phyloP scores from a whole-genome alignment of 1,284 basidiomycete species.

The Salmacisia buchloeana region DNA sequence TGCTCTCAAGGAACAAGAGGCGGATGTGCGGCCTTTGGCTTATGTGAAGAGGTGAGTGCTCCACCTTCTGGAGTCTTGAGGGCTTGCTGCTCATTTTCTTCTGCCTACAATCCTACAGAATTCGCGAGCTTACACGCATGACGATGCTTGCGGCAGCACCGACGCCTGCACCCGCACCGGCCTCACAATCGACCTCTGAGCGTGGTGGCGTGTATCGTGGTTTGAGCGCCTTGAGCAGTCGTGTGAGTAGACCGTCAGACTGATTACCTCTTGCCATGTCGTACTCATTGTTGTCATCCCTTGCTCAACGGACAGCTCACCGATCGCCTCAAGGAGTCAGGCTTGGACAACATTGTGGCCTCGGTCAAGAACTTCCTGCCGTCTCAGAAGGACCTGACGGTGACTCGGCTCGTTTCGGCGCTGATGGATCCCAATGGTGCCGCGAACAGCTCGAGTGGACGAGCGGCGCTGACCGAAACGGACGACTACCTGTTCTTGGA shows the following conservation, averaged over 20 bases:
- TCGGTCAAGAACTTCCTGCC: conserved; percentile 98
- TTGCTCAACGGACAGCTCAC: conserved; percentile 53
- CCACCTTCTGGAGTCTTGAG: background rate
- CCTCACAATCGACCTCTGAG: conserved; percentile 38
- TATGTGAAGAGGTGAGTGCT: conserved; percentile 72
- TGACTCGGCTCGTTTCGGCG: conserved; percentile 87
- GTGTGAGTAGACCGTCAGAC: conserved; percentile 57
- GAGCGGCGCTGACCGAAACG: conserved; percentile 64
- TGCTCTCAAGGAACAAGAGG: conserved; percentile 49
- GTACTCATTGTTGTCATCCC: background rate
- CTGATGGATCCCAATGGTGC: conserved; percentile 93
- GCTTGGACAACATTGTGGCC: conserved; percentile 85
- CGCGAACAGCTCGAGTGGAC: conserved; percentile 52
- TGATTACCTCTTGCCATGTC: conserved; percentile 10
- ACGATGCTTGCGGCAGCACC: conserved; percentile 77
- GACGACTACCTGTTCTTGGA: conserved; percentile 95
- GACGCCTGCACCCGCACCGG: conserved; percentile 52
- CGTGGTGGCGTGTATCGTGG: conserved; percentile 74
- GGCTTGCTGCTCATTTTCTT: background rate
- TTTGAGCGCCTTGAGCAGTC: conserved; percentile 84
- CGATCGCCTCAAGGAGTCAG: conserved; percentile 86
- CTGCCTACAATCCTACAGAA: conserved; percentile 47
- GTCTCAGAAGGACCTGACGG: conserved; percentile 83
- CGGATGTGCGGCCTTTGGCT: conserved; percentile 80
- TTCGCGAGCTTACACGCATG: conserved; percentile 85